Percentiles rank a stretch among this genome's conserved stretches.
Conservation (phyloP, 768 basidiomycete species). For the Suillus decipiens region DNA sequence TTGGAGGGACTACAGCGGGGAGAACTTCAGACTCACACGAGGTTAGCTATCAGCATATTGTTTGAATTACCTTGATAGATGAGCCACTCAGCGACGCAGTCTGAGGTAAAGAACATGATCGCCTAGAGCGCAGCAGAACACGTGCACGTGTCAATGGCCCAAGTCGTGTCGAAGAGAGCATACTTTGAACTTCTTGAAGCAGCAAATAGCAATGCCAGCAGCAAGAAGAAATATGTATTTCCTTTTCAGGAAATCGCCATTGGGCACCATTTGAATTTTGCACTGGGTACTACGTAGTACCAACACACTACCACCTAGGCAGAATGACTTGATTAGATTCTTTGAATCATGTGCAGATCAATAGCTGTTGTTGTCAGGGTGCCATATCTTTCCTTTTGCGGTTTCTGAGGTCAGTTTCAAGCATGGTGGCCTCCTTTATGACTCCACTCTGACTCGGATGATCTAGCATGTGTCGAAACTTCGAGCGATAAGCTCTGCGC, state of each 20-base stretch:
- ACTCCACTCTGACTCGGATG: background rate
- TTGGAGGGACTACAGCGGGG: constrained; percentile 51
- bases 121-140: background rate
- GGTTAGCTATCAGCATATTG: background rate
- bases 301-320: too few relatives aligned
- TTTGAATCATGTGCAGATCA: background rate
- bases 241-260: background rate
- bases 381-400: background rate
- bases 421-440: background rate
- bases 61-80: constrained; percentile 27
- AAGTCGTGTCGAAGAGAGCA: background rate
- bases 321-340: background rate
- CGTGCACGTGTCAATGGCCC: background rate
- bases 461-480: background rate
- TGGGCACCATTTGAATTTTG: too few relatives aligned
- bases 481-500: background rate
- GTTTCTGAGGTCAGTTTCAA: background rate
- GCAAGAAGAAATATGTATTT: background rate
- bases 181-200: background rate
- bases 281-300: too few relatives aligned
- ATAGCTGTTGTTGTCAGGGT: background rate
- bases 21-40: background rate
- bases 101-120: background rate
- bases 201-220: background rate
- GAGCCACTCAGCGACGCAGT: constrained; percentile 24